Conservation (phyloP, 163 green algal species). For the Scenedesmus sp. region DNA sequence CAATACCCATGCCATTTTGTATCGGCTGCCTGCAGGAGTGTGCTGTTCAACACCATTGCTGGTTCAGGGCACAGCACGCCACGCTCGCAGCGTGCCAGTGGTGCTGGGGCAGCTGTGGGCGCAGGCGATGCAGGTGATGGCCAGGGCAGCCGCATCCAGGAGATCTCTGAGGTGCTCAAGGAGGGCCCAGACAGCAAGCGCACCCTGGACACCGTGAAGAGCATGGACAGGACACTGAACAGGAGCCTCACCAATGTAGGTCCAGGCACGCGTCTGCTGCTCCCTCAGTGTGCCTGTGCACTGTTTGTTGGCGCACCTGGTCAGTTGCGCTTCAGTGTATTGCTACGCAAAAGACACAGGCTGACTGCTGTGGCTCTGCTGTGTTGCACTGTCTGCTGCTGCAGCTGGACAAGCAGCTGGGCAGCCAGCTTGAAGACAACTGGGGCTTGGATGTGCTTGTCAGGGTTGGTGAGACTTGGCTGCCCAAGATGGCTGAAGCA, state of each 20-base stretch:
- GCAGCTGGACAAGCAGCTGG: constrained; percentile 49
- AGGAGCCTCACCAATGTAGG: constrained; percentile 27
- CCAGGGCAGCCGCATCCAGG: not conserved
- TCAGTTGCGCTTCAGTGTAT: not conserved
- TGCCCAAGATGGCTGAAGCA: constrained; percentile 67
- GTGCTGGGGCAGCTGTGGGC: not conserved
- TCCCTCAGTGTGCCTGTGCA: not conserved
- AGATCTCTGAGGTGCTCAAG: constrained; percentile 3
- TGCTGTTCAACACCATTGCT: constrained; percentile 32
- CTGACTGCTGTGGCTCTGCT: too few relatives aligned
- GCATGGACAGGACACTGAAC: constrained; percentile 40
- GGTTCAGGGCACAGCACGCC: not conserved
- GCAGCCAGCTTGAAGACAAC: constrained; percentile 65
- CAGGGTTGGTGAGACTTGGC: constrained; percentile 79
- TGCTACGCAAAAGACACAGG: too few relatives aligned
- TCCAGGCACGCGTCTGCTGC: not conserved
- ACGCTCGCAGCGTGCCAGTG: not conserved
- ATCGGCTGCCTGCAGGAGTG: constrained; percentile 33
- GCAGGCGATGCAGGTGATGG: not conserved
- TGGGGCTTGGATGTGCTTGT: constrained; percentile 84
- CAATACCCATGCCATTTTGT: not conserved
- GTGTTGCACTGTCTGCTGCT: constrained; percentile 5
- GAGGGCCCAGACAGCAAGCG: constrained; percentile 12
- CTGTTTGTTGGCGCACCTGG: not conserved
- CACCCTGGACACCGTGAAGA: constrained; percentile 9